These are phyloP conservation scores for Annulohypoxylon moriforme DNA, from an alignment of 495 filamentous ascomycete species.

Conservation along the genomic window DNA sequence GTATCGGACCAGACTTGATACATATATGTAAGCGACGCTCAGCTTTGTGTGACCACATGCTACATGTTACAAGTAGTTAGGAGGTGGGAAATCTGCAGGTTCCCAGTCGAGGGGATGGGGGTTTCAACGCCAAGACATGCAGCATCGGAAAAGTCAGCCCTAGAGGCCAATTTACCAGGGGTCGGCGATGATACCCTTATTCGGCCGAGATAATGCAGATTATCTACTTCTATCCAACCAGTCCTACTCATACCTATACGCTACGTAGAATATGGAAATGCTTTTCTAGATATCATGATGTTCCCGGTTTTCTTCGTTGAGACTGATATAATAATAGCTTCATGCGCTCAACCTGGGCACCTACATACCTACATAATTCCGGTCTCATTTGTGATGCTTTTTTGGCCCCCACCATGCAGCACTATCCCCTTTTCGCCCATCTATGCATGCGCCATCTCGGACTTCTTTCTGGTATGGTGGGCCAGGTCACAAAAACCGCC, in stretches of 20 bases:
- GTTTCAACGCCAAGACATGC: background rate
- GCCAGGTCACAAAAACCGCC: too few species aligned
- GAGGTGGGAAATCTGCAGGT: constrained; percentile 1
- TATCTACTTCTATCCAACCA: background rate
- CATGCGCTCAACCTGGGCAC: background rate
- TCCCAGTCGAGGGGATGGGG: background rate
- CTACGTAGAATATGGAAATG: background rate
- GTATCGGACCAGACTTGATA: background rate
- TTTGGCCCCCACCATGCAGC: background rate
- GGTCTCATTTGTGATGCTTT: too few species aligned
- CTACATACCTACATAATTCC: too few species aligned
- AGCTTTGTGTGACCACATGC: background rate
- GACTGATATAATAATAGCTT: too few species aligned
- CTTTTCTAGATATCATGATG: too few species aligned
- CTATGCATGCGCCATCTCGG: background rate
- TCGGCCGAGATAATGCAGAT: background rate
- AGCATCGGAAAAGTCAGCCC: background rate
- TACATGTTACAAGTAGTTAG: background rate
- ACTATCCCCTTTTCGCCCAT: background rate
- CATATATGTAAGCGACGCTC: constrained; percentile 4
- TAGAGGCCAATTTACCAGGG: background rate
- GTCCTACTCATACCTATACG: background rate
- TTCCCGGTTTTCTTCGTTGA: too few species aligned
- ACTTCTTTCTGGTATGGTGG: too few species aligned
- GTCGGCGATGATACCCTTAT: background rate